Evolutionary conservation across 495 filamentous ascomycete species (phyloP), one percentile per base, ranked within the genome.

Genomic region (Bryoglossum gracile): DNA sequence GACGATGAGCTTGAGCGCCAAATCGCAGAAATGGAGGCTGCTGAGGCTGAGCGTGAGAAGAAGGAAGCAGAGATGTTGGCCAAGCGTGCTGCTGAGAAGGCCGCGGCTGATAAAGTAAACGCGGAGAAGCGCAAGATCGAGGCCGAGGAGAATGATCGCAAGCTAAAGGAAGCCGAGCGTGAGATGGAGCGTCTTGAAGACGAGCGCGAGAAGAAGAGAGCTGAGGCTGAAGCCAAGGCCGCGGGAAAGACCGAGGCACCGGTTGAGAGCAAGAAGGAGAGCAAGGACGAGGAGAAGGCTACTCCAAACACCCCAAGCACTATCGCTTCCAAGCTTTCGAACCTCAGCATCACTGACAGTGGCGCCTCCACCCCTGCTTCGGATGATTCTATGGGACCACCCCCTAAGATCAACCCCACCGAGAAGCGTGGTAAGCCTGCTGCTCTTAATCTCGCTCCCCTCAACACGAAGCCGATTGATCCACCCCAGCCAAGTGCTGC

Each of bases 401-500:
- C 77, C 30, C 64, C 69, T 9, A 83, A 82, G 67, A 23, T 43
- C 24, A 61, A 70, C 43, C 65, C 73, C 26, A 71, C 74, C 41
- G 68, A 68, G 46, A 81, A 80, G 56, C 78, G 68, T 30, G 65
- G 72, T 56, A 90, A 90, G 75, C 88, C 89, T 19, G 77, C 80
- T 45, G 78, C 82, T 19, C 78, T 95, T 52, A 94, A 94, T 67
- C 72, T 95, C 42, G 82, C 89, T 39, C 72, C 72, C 17, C 64
- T 79, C 48, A 92, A 84, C 43, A 80, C 74, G 42, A 90, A 86
- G 65, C 68, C 84, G 33, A 80, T 90, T 16, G 92, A 97, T 67
- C 84, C 92, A 36, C 77, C 86, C 30, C 87, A 94, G 64, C 90
- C 88, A 4, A 96, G 86, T 48, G 86, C 92, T 25, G 89, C 87